Evolutionary conservation across 2,329 filamentous ascomycete genomes (phyloP).

Genomic region (Rugonectria rugulosa): DNA sequence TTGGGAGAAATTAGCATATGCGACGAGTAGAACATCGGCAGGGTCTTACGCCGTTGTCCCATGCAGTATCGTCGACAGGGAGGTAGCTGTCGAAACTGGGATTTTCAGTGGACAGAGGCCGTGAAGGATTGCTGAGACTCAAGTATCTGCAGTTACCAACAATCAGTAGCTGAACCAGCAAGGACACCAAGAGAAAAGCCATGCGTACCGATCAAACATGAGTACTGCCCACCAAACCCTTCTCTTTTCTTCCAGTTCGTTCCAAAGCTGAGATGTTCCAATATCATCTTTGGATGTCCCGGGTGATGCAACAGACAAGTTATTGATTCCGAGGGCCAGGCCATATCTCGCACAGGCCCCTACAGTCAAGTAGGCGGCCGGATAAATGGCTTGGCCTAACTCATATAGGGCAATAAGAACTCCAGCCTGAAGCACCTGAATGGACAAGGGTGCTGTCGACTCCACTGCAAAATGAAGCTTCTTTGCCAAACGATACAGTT

Average conservation of each 20-base stretch:
- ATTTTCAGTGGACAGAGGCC: conserved; percentile 4
- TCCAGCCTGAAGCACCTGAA: conserved; percentile 25
- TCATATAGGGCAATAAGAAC: conserved; percentile 25
- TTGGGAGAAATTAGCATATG: background rate
- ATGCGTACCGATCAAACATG: conserved; percentile 17
- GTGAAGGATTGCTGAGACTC: conserved; percentile 9
- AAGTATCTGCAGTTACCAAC: conserved; percentile 12
- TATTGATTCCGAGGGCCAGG: conserved; percentile 17
- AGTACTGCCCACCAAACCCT: conserved; percentile 28
- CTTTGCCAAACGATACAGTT: conserved; percentile 11
- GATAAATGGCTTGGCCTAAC: conserved; percentile 24
- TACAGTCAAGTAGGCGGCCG: conserved; percentile 26
- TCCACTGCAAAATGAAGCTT: conserved; percentile 6
- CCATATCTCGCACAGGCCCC: conserved; percentile 24
- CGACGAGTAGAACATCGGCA: background rate
- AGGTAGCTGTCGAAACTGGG: conserved; percentile 13
- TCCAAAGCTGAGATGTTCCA: conserved; percentile 4
- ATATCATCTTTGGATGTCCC: background rate
- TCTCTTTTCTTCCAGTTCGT: conserved; percentile 23
- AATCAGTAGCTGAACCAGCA: background rate
- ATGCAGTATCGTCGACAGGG: conserved; percentile 6
- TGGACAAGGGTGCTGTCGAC: conserved; percentile 1
- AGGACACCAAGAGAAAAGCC: background rate
- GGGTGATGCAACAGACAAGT: conserved; percentile 7
- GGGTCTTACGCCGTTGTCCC: conserved; percentile 7